Evolutionary conservation across 495 filamentous ascomycete species (phyloP), one percentile per base, ranked within the genome.

Genomic region (Clohesyomyces aquaticus): DNA sequence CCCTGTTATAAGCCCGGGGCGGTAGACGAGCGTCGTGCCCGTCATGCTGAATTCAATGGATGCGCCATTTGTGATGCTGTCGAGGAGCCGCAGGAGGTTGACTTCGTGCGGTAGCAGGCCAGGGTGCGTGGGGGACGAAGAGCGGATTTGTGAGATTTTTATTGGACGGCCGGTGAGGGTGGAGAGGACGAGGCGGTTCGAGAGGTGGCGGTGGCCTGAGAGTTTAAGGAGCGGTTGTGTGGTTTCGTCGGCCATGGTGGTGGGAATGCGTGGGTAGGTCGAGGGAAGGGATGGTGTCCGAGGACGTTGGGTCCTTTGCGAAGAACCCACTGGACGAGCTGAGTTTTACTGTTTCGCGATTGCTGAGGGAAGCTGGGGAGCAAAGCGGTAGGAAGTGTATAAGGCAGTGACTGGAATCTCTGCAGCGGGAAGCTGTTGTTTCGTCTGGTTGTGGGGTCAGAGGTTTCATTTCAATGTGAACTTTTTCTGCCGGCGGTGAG

Each of bases 31-130:
- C 14, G 90, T 91, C 0, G 94, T 98, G 66, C 95, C 94, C 10
- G 91, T 96, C 76, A 95, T 91, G 16, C 91, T 94, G 67, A 99
- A 95, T 72, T 96, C 91, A 78, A 97, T 90, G 61, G 85, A 82
- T 28, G 90, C 88, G 78, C 95, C 95, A 83, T 99, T 99, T 72
- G 95, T 98, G 68, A 99, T 81, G 55, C 88, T 80, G 73, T 98
- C 94, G 67, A 99, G 86, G 8, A 99, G 88, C 52, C 95, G 94
- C 18, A 99, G 83, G 77, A 99, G 91, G 32, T 93, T 96, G 71
- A 97, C 86, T 78, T 99, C 95, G 79, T 95, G 89, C 49, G 90
- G 86, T 53, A 89, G 85, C 47, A 99, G 88, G 68, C 95, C 95
- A 4, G 94, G 91, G 66, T 88, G 83, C 16, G 88, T 91, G 49